A percentile compares a stretch with the other conserved stretches of the same genome.
Evolutionary conservation across 495 filamentous ascomycete species (phyloP).

Genomic region (Xylaria scruposa): DNA sequence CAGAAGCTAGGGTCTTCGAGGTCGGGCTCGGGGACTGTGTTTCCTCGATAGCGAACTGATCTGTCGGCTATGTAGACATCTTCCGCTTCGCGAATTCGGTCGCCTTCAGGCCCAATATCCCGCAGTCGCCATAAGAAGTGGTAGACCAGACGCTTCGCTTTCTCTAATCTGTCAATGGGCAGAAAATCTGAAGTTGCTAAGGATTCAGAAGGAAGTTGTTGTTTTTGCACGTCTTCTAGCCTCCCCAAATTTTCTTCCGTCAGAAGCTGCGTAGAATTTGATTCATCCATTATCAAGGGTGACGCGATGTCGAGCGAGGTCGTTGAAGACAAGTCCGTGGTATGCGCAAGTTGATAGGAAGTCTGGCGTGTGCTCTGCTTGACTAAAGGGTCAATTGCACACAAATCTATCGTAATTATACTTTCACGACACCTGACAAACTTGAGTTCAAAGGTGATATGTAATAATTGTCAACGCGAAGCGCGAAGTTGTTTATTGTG

Average conservation of each 20-base stretch:
- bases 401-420: not conserved
- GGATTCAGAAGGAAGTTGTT: not conserved
- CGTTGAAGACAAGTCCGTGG: too few relatives aligned
- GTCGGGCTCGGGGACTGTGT: not conserved
- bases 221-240: not conserved
- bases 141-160: not conserved
- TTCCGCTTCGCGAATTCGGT: not conserved
- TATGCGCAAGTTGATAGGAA: not conserved
- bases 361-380: not conserved
- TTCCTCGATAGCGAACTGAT: conserved; percentile 1
- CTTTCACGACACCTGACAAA: not conserved
- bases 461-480: not conserved
- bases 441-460: not conserved
- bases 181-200: not conserved
- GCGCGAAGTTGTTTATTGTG: not conserved
- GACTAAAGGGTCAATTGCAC: not conserved
- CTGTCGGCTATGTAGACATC: not conserved
- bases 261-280: not conserved
- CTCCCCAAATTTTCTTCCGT: not conserved
- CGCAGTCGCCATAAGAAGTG: not conserved
- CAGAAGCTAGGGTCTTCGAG: conserved; percentile 8
- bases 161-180: not conserved
- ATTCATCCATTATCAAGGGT: not conserved
- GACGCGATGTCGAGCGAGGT: too few relatives aligned
- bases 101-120: not conserved